A percentile compares a stretch with the other conserved stretches of the same genome.
phyloP scores from a whole-genome alignment of 768 basidiomycete genomes.

The Hortiboletus flavorubellus region DNA sequence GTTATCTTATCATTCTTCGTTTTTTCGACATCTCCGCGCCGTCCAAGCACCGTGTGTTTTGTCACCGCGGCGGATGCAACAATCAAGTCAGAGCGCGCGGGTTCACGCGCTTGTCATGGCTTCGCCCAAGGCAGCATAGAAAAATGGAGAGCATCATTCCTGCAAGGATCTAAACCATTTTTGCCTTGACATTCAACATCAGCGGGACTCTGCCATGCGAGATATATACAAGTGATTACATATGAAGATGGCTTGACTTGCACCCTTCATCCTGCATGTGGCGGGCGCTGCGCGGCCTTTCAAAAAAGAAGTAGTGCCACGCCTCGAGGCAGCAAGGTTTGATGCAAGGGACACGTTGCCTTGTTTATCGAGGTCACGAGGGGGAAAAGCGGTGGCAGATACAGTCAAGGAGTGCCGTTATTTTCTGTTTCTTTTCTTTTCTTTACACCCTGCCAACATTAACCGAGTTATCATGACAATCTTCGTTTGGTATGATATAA shows the following conservation, averaged over 20 bases:
- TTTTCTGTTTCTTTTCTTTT: neutral
- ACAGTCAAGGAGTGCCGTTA: slow-evolving; percentile 7
- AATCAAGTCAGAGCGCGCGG: neutral
- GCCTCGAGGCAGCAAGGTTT: slow-evolving; percentile 31
- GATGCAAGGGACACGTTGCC: slow-evolving; percentile 16
- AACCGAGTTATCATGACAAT: slow-evolving; percentile 1
- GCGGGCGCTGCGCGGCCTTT: slow-evolving; percentile 9
- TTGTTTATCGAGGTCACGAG: slow-evolving; percentile 14
- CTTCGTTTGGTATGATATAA: neutral
- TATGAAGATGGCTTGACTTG: neutral
- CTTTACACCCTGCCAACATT: neutral
- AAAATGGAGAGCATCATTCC: neutral
- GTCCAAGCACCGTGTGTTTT: slow-evolving; percentile 16
- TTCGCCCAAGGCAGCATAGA: neutral
- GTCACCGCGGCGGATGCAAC: neutral
- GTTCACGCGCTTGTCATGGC: slow-evolving; percentile 5
- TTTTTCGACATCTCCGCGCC: slow-evolving; percentile 16
- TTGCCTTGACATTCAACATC: slow-evolving; percentile 11
- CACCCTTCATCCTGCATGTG: slow-evolving; percentile 14
- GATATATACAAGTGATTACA: neutral
- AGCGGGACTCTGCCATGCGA: slow-evolving; percentile 10
- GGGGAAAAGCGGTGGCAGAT: slow-evolving; percentile 8
- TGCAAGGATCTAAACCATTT: neutral
- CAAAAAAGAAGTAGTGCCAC: slow-evolving; percentile 7
- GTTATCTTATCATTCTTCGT: slow-evolving; percentile 27